Conservation (phyloP, 306 rosid genomes). For the Pterocarpus macrocarpus region DNA sequence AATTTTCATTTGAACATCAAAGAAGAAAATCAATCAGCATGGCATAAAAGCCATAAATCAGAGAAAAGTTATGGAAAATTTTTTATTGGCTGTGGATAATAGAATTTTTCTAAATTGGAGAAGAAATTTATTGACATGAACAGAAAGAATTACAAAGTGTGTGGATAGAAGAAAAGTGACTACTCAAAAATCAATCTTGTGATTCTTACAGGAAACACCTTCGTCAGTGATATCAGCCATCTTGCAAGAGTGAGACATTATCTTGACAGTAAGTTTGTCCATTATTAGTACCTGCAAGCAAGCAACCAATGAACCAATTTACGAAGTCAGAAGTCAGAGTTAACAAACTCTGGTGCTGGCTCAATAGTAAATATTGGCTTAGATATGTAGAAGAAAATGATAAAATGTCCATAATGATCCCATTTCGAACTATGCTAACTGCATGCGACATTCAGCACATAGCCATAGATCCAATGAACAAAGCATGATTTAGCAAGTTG, state of each 20-base stretch:
- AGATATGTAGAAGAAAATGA: slow-evolving; percentile 13
- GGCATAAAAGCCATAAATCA: slow-evolving; percentile 34
- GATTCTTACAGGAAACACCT: slow-evolving; percentile 94
- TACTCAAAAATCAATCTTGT: slow-evolving; percentile 5
- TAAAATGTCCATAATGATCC: slow-evolving; percentile 29
- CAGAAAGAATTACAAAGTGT: neutral
- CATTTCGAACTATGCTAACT: slow-evolving; percentile 21
- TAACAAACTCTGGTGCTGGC: slow-evolving; percentile 12
- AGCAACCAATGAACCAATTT: slow-evolving; percentile 38
- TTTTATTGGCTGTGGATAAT: neutral
- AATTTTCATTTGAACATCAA: slow-evolving; percentile 34
- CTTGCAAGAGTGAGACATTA: slow-evolving; percentile 95
- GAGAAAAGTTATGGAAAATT: slow-evolving; percentile 29
- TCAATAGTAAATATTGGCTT: slow-evolving; percentile 14
- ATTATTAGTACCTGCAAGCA: slow-evolving; percentile 83
- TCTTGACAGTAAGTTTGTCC: slow-evolving; percentile 94
- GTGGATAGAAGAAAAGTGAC: neutral
- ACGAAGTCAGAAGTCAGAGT: neutral
- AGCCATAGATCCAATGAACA: slow-evolving; percentile 19
- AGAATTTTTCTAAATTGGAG: neutral
- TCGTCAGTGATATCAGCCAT: slow-evolving; percentile 98
- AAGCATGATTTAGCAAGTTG: neutral
- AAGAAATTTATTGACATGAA: neutral
- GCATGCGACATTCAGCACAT: slow-evolving; percentile 24
- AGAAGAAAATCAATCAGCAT: slow-evolving; percentile 42